Conservation (phyloP, 2,329 filamentous ascomycete species). For the Domatiomyces globalis region DNA sequence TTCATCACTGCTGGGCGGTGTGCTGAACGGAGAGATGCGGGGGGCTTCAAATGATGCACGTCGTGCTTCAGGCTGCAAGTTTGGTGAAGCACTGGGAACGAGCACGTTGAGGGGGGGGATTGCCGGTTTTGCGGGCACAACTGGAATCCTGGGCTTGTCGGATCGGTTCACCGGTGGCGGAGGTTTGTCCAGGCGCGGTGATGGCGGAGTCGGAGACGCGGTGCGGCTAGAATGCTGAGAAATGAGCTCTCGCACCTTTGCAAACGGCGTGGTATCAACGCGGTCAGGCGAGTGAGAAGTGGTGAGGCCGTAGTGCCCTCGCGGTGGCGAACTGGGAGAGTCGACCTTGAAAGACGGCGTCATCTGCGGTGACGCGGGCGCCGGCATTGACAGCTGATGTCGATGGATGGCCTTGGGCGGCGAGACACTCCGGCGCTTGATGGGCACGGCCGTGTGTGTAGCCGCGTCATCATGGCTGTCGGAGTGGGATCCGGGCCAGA, state of each 20-base stretch:
- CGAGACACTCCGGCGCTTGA: slow-evolving; percentile 24
- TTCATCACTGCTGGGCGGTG: slow-evolving; percentile 61
- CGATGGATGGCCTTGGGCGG: slow-evolving; percentile 49
- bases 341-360: slow-evolving; percentile 30
- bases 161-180: slow-evolving; percentile 69
- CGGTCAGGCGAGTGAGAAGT: slow-evolving; percentile 16
- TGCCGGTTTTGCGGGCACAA: slow-evolving; percentile 25
- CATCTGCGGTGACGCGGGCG: slow-evolving; percentile 29
- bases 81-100: slow-evolving; percentile 1
- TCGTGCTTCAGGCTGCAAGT: slow-evolving; percentile 20
- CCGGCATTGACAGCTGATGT: slow-evolving; percentile 31
- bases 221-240: slow-evolving; percentile 16
- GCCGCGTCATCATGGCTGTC: slow-evolving; percentile 14
- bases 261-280: slow-evolving; percentile 11
- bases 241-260: slow-evolving; percentile 13
- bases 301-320: slow-evolving; percentile 18
- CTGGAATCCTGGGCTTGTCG: slow-evolving; percentile 56
- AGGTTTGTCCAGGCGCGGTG: slow-evolving; percentile 8
- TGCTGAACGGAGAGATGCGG: slow-evolving; percentile 65
- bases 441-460: slow-evolving; percentile 16
- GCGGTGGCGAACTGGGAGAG: slow-evolving; percentile 31
- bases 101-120: slow-evolving; percentile 16
- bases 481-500: slow-evolving; percentile 25
- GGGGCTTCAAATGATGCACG: slow-evolving; percentile 28
- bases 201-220: slow-evolving; percentile 9